A percentile compares a stretch with the other conserved stretches of the same genome.
Evolutionary conservation across 2,329 filamentous ascomycete species (phyloP).

Genomic region (Calonectria hawksworthii): DNA sequence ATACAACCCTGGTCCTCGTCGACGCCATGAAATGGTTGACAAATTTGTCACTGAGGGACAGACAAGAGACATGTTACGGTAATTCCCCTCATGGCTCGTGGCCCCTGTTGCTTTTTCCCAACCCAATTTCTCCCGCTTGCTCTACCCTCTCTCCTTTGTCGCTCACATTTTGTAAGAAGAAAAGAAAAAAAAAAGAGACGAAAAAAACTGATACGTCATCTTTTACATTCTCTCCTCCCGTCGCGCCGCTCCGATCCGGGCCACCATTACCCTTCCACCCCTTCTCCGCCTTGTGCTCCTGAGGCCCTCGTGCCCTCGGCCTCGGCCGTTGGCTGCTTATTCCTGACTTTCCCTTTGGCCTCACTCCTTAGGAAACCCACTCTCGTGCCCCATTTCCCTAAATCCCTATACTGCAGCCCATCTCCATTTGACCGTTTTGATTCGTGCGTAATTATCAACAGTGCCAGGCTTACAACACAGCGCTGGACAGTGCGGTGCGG

Average conservation of each 20-base stretch:
- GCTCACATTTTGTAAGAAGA: background rate
- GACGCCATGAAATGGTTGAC: background rate
- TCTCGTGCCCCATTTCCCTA: background rate
- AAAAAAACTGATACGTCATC: constrained; percentile 38
- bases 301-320: background rate
- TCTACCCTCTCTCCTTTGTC: background rate
- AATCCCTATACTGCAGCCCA: background rate
- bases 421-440: background rate
- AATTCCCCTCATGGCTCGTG: background rate
- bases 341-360: background rate
- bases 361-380: background rate
- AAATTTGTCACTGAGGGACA: background rate
- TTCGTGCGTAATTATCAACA: constrained; percentile 1
- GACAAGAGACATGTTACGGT: background rate
- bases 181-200: background rate
- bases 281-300: background rate
- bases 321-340: background rate
- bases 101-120: constrained; percentile 13
- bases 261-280: background rate
- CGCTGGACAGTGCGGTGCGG: background rate
- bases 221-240: constrained; percentile 14
- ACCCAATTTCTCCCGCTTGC: constrained; percentile 8
- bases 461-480: background rate
- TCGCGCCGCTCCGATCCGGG: constrained; percentile 12
- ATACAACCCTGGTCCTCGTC: background rate